phyloP scores from a whole-genome alignment of 306 rosid species.

The Citrullus amarus region DNA sequence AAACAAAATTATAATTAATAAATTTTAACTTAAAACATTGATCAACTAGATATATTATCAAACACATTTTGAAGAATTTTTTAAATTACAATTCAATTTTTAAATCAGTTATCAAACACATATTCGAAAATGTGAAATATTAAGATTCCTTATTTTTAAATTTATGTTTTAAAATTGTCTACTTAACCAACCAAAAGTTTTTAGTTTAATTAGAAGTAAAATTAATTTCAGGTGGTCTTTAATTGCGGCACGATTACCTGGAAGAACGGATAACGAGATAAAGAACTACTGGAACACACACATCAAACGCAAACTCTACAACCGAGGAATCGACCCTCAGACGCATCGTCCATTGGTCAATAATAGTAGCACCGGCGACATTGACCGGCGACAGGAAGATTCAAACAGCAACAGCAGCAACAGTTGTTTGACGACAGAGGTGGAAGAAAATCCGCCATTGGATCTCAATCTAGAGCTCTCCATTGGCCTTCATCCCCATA shows the following conservation, averaged over 20 bases:
- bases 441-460: neutral
- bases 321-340: slow-evolving; percentile 53
- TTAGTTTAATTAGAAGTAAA: too few species aligned
- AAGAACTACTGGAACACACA: slow-evolving; percentile 68
- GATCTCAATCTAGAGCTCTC: neutral
- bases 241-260: slow-evolving; percentile 43
- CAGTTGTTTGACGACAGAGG: slow-evolving; percentile 39
- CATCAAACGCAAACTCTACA: slow-evolving; percentile 46
- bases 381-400: neutral
- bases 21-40: too few species aligned
- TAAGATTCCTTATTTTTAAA: too few species aligned
- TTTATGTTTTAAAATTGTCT: too few species aligned
- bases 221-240: slow-evolving; percentile 32
- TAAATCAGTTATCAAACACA: too few species aligned
- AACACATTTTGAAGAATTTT: too few species aligned
- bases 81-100: too few species aligned
- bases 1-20: too few species aligned
- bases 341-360: slow-evolving; percentile 36
- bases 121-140: too few species aligned
- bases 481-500: neutral
- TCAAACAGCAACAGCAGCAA: slow-evolving; percentile 14
- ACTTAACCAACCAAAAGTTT: too few species aligned
- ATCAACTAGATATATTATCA: too few species aligned
- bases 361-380: neutral
- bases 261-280: slow-evolving; percentile 39